Percentiles rank a stretch among this genome's conserved stretches.
Conservation (phyloP, 2,329 filamentous ascomycete species). For the Penicillium decumbens region DNA sequence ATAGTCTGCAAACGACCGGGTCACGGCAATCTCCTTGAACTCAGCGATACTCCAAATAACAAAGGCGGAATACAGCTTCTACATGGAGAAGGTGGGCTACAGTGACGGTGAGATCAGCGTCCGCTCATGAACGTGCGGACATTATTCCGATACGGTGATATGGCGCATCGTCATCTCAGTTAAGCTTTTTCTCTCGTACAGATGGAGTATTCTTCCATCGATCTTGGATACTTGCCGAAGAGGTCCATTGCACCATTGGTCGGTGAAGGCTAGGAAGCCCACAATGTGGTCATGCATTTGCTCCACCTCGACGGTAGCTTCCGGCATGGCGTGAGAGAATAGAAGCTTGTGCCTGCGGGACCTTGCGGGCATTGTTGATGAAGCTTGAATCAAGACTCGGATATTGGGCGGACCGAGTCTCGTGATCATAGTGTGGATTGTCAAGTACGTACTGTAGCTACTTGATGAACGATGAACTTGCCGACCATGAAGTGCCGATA, state of each 20-base stretch:
- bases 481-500: not conserved
- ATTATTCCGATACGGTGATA: constrained; percentile 4
- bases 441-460: not conserved
- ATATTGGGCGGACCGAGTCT: not conserved
- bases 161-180: not conserved
- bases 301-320: not conserved
- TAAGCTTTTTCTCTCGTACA: not conserved
- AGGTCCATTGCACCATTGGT: not conserved
- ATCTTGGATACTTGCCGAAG: not conserved
- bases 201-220: not conserved
- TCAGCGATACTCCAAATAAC: constrained; percentile 2
- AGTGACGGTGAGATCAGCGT: constrained; percentile 8
- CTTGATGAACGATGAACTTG: not conserved
- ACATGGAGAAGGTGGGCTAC: not conserved
- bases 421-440: not conserved
- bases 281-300: constrained; percentile 4
- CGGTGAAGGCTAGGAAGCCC: not conserved
- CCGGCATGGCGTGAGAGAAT: not conserved
- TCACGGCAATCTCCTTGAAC: not conserved
- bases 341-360: not conserved
- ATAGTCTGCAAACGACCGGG: not conserved
- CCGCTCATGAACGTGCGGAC: constrained; percentile 5
- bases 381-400: not conserved
- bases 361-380: not conserved
- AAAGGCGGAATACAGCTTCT: not conserved